Conservation (phyloP, 805 yeast species). For the Barnettozyma wickerhamii region DNA sequence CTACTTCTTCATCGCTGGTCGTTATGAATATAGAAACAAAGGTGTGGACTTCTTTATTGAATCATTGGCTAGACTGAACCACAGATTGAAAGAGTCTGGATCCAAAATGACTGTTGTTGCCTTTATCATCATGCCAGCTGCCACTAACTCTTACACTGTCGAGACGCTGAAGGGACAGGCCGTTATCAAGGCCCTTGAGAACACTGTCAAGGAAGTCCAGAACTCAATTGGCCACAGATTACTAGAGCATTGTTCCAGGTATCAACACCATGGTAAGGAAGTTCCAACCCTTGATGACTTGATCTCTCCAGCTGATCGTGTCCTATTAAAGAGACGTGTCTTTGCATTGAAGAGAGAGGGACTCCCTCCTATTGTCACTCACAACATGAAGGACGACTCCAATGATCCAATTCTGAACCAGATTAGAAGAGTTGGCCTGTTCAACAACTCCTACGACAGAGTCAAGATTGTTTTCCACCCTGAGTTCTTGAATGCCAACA, state of each 20-base stretch:
- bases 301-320: slow-evolving; percentile 82
- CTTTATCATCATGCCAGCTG: slow-evolving; percentile 96
- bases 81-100: slow-evolving; percentile 72
- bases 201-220: slow-evolving; percentile 85
- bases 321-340: slow-evolving; percentile 84
- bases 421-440: slow-evolving; percentile 85
- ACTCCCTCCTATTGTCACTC: slow-evolving; percentile 94
- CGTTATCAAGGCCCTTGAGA: slow-evolving; percentile 85
- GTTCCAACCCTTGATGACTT: slow-evolving; percentile 78
- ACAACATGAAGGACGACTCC: slow-evolving; percentile 91
- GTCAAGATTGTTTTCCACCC: slow-evolving; percentile 98
- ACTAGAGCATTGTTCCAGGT: slow-evolving; percentile 84
- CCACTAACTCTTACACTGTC: slow-evolving; percentile 88
- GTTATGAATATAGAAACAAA: slow-evolving; percentile 94
- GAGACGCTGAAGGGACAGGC: slow-evolving; percentile 97
- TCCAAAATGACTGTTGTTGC: slow-evolving; percentile 94
- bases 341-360: slow-evolving; percentile 87
- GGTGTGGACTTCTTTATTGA: slow-evolving; percentile 96
- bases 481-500: slow-evolving; percentile 89
- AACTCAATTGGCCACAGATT: slow-evolving; percentile 79
- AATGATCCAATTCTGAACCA: slow-evolving; percentile 89
- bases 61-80: slow-evolving; percentile 86
- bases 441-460: slow-evolving; percentile 84
- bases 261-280: slow-evolving; percentile 53
- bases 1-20: slow-evolving; percentile 94